These are phyloP conservation scores for Bretziella fagacearum DNA, from an alignment of 2,329 filamentous ascomycete genomes.

Conservation along the genomic window DNA sequence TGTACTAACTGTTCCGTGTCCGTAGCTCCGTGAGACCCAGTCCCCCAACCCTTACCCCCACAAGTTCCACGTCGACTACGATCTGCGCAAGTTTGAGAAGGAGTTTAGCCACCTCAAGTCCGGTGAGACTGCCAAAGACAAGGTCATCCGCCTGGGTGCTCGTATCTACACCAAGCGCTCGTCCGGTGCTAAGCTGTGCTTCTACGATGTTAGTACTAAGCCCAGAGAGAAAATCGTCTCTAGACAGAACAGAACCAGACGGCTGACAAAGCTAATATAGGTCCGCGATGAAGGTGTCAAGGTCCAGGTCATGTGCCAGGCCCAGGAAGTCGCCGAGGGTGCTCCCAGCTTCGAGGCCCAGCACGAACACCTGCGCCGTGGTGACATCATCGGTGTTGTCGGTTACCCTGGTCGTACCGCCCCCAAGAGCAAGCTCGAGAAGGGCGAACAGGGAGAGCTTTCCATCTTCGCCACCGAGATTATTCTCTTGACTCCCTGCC, in stretches of 20 bases:
- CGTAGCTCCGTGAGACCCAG: slow-evolving; percentile 46
- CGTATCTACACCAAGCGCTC: slow-evolving; percentile 80
- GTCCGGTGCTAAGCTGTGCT: slow-evolving; percentile 69
- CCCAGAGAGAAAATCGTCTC: not conserved
- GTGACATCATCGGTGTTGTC: slow-evolving; percentile 80
- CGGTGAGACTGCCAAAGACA: slow-evolving; percentile 64
- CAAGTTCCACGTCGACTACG: slow-evolving; percentile 74
- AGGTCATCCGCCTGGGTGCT: slow-evolving; percentile 60
- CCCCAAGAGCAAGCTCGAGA: slow-evolving; percentile 71
- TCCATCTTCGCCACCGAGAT: slow-evolving; percentile 86
- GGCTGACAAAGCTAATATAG: not conserved
- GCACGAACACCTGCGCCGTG: slow-evolving; percentile 74
- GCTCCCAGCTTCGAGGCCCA: slow-evolving; percentile 62
- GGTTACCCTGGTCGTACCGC: slow-evolving; percentile 71
- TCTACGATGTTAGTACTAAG: slow-evolving; percentile 59
- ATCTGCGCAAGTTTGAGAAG: slow-evolving; percentile 61
- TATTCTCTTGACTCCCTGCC: slow-evolving; percentile 69
- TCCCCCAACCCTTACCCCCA: slow-evolving; percentile 80
- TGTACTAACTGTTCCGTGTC: slow-evolving; percentile 1
- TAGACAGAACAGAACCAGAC: not conserved
- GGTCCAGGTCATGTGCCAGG: slow-evolving; percentile 84
- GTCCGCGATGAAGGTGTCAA: slow-evolving; percentile 45
- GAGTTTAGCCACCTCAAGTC: slow-evolving; percentile 72
- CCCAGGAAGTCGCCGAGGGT: slow-evolving; percentile 54
- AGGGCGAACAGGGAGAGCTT: slow-evolving; percentile 71